phyloP scores from a whole-genome alignment of 129 eudicot species.

The Artemisia tridentata region DNA sequence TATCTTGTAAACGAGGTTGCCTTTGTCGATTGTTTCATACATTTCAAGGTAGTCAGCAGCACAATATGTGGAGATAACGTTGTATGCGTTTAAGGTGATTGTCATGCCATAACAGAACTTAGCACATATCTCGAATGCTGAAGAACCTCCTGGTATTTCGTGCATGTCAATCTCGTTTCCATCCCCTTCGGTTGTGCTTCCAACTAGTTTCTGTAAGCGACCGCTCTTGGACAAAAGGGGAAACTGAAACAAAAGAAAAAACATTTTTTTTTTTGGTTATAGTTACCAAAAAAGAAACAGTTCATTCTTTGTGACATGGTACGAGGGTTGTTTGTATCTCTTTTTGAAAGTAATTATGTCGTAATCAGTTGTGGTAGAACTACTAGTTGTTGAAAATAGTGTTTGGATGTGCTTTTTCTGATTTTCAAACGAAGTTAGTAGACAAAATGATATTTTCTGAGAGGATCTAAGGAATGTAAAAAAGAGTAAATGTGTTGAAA shows the following conservation, averaged over 20 bases:
- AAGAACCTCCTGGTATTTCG: conserved; percentile 85
- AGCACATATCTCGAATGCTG: conserved; percentile 86
- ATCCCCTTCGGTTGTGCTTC: conserved; percentile 49
- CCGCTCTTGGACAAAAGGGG: conserved; percentile 90
- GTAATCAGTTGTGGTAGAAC: too few species aligned
- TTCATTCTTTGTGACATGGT: background rate
- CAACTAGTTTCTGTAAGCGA: conserved; percentile 60
- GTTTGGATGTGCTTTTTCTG: too few species aligned
- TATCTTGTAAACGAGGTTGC: conserved; percentile 81
- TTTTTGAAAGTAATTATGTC: too few species aligned
- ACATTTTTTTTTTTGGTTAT: conserved; percentile 1
- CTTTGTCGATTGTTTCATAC: conserved; percentile 84
- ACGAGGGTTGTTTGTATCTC: too few species aligned
- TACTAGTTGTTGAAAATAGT: too few species aligned
- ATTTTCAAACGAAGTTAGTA: too few species aligned
- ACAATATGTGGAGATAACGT: conserved; percentile 68
- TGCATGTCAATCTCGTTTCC: conserved; percentile 34
- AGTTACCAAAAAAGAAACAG: background rate
- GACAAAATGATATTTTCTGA: too few species aligned
- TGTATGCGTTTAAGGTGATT: conserved; percentile 86
- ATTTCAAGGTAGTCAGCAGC: conserved; percentile 95
- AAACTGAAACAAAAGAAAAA: conserved; percentile 48
- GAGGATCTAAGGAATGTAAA: too few species aligned
- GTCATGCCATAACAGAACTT: conserved; percentile 97
- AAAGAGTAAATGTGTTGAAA: too few species aligned